Base-by-base conservation (phyloP, 495 filamentous ascomycete genomes). In the Staphylotrichum tortipilum region DNA sequence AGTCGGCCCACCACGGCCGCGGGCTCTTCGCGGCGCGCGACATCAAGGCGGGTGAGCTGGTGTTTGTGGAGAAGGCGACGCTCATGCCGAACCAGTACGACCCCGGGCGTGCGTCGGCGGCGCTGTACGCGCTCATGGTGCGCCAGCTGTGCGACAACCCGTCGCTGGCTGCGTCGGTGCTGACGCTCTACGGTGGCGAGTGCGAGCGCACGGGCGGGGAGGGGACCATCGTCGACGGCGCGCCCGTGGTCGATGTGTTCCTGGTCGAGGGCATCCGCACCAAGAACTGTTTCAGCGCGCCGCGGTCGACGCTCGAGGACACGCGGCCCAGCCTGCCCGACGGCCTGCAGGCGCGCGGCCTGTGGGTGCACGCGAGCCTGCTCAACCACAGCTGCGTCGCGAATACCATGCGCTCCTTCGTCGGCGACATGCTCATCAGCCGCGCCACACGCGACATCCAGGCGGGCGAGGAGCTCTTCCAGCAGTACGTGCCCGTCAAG, bases 401-500 rank as follows among this genome's bases (percentile, higher is more conserved):
- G 21, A 82, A 78, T 50, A 64, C 64, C 8, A 63, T 62, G 10
- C 73, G 77, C 9, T 65, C 71, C 7, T 81, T 80, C 56, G 67
- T 81, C 29, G 76, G 78, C n/a, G 79, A 82, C 49, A 68, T 83
- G 62, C 68, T 78, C 57, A 63, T 81, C 39, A 53, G 78, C 34
- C 71, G 76, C 17, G 78, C 79, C 0, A 66, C 67, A 10, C 42
- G 59, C 8, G 57, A 73, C 44, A 68, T 83, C n/a, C 56, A 62
- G 7, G 48, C 63, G 1, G 68, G 73, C 45, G 74, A 75, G 12
- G 80, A 83, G 54, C 38, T 84, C 19, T 73, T 67, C 57, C 68
- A 60, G 38, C 59, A 59, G 51, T 68, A 68, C 23, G 59, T 66
- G 1, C 65, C 65, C 3, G 59, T 62, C 44, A 51, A 50, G 47